Percentiles rank a stretch among this genome's conserved stretches.
phyloP scores from a whole-genome alignment of 192 early-diverging fungal species.

The Coemansia sp. region DNA sequence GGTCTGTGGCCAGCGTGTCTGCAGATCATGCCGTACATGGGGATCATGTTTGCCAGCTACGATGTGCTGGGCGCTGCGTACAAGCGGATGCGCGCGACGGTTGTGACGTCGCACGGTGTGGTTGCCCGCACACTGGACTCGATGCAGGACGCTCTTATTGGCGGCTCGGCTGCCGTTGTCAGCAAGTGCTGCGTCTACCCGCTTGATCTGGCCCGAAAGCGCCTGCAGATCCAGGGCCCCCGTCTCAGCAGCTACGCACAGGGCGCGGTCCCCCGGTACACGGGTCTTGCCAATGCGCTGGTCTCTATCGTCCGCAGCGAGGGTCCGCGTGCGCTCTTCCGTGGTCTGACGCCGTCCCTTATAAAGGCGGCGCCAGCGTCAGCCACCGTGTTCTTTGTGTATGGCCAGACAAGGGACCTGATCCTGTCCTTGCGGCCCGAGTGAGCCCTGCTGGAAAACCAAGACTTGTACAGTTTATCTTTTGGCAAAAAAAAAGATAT shows the following conservation, averaged over 20 bases:
- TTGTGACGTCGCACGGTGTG: neutral
- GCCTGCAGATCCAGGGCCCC: conserved; percentile 81
- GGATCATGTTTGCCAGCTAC: conserved; percentile 84
- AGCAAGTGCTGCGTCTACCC: conserved; percentile 88
- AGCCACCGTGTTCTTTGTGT: conserved; percentile 88
- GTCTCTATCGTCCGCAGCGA: conserved; percentile 70
- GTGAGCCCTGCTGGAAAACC: neutral
- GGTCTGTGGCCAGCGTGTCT: conserved; percentile 78
- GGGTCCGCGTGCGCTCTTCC: conserved; percentile 83
- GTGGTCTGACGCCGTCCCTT: conserved; percentile 80
- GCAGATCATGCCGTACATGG: conserved; percentile 96
- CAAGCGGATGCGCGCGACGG: conserved; percentile 24
- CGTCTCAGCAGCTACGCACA: conserved; percentile 61
- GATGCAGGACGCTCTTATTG: conserved; percentile 69
- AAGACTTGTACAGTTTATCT: no score
- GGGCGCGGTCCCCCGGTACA: conserved; percentile 66
- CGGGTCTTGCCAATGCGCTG: conserved; percentile 63
- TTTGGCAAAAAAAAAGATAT: no score
- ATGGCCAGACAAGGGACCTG: conserved; percentile 63
- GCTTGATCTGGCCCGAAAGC: conserved; percentile 82
- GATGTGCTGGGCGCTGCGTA: conserved; percentile 59
- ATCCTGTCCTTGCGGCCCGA: conserved; percentile 32
- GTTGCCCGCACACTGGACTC: conserved; percentile 16
- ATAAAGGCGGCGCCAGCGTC: conserved; percentile 85
- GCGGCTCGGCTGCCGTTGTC: conserved; percentile 77